These are phyloP conservation scores for Talaromyces islandicus DNA, from an alignment of 2,329 filamentous ascomycete genomes.

Conservation along the genomic window DNA sequence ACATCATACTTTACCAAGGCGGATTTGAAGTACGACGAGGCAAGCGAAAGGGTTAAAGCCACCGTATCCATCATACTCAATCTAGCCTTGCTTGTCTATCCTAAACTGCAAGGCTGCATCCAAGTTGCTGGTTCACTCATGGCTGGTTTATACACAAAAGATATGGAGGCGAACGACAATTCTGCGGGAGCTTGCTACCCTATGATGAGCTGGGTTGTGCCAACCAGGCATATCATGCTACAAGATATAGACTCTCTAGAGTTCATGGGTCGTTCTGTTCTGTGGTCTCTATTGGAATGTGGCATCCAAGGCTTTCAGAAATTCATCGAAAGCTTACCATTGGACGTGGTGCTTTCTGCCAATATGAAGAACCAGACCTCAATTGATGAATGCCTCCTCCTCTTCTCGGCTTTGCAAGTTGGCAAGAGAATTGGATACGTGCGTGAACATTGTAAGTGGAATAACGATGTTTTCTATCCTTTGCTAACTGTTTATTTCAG, in stretches of 20 bases:
- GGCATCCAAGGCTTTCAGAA: constrained; percentile 27
- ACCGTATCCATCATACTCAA: constrained; percentile 26
- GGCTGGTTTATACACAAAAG: constrained; percentile 23
- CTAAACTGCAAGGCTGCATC: constrained; percentile 23
- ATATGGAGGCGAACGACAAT: constrained; percentile 1
- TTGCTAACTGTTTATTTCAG: constrained; percentile 16
- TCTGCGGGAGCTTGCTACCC: constrained; percentile 9
- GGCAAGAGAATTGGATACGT: constrained; percentile 66
- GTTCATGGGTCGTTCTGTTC: constrained; percentile 28
- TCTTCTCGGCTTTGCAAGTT: constrained; percentile 62
- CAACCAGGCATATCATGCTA: constrained; percentile 30
- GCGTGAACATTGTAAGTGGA: constrained; percentile 55
- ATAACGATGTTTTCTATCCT: constrained; percentile 2
- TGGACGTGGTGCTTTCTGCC: constrained; percentile 42
- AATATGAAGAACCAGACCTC: constrained; percentile 40
- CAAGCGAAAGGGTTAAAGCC: constrained; percentile 13
- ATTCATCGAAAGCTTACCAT: constrained; percentile 56
- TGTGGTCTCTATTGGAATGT: constrained; percentile 29
- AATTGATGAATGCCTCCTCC: constrained; percentile 52
- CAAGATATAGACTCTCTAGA: constrained; percentile 31
- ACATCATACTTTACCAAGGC: constrained; percentile 14
- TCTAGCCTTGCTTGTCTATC: constrained; percentile 26
- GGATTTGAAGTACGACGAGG: constrained; percentile 5
- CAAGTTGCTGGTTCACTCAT: constrained; percentile 23
- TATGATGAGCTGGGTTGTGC: constrained; percentile 29